These are phyloP conservation scores for Naganishia friedmannii DNA, from an alignment of 768 basidiomycete genomes.

Conservation along the genomic window DNA sequence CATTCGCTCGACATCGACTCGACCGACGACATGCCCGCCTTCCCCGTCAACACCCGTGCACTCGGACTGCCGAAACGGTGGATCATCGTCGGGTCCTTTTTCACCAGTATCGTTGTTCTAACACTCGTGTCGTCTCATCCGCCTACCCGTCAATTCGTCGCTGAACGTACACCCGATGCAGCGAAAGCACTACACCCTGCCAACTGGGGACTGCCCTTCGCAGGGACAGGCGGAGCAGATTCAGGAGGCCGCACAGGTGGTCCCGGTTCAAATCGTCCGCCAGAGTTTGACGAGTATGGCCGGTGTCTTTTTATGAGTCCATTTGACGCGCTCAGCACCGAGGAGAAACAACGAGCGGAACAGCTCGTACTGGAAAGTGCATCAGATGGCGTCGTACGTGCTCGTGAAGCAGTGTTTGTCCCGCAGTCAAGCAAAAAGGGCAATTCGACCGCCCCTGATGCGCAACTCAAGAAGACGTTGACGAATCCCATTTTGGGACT, in stretches of 20 bases:
- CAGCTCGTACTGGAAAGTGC: slow-evolving; percentile 40
- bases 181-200: slow-evolving; percentile 43
- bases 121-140: slow-evolving; percentile 45
- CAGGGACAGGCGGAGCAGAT: slow-evolving; percentile 31
- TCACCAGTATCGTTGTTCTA: slow-evolving; percentile 40
- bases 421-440: background rate
- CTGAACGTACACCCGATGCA: slow-evolving; percentile 38
- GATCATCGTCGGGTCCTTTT: slow-evolving; percentile 41
- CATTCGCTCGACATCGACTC: background rate
- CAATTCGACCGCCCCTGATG: slow-evolving; percentile 5
- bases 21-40: slow-evolving; percentile 11
- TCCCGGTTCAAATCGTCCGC: slow-evolving; percentile 29
- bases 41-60: slow-evolving; percentile 21
- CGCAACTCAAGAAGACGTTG: slow-evolving; percentile 25
- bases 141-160: slow-evolving; percentile 38
- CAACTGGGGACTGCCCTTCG: slow-evolving; percentile 48
- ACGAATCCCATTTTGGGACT: slow-evolving; percentile 75
- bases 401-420: slow-evolving; percentile 30
- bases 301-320: slow-evolving; percentile 49
- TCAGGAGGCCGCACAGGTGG: background rate
- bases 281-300: slow-evolving; percentile 50
- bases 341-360: slow-evolving; percentile 46
- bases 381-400: slow-evolving; percentile 42
- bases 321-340: slow-evolving; percentile 42
- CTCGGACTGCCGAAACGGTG: slow-evolving; percentile 39